Base-by-base conservation (phyloP, 805 yeast species). In the Brettanomyces sp. region DNA sequence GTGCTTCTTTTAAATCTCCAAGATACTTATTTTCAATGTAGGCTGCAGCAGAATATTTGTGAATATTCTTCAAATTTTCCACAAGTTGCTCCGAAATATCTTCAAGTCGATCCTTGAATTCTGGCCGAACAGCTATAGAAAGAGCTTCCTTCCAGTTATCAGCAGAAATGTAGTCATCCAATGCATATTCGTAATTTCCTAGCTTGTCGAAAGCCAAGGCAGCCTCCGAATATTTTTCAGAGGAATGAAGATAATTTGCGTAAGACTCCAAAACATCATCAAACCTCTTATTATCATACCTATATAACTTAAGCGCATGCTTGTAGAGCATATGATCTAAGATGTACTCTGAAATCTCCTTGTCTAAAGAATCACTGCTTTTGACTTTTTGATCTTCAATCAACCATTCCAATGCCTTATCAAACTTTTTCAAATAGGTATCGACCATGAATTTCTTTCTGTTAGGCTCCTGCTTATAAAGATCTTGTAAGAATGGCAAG, bases 121-220 rank as follows among this genome's bases (percentile, higher is more conserved):
- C 67, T 3, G 71, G 56, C 28, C 56, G 60, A 32, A 71, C 66
- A 1, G 80, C 76, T 45, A 87, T 66, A 0, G 88, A 54, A 36
- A 93, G 60, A 0, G 97, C 95, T 57, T 87, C 95, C 52, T 74
- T 76, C 98, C 98, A 93, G 53, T 73, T 79, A 54, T 82, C 83
- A 8, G 83, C 91, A 41, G 70, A 59, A 11, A 80, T 69, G 57
- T 82, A 89, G 39, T 82, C 72, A 41, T 82, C 85, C 56, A 88
- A 62, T 0, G 98, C 95, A 41, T 71, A 69, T 23, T 70, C 73
- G 40, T 47, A 67, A 22, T 76, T 65, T 2, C 73, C 76, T 41
- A 91, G 68, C 57, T 75, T 72, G 62, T 93, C 99, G 61, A 71
- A 89, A 3, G 82, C 74, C 34, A 85, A 58, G 42, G 84, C 99